A percentile compares a stretch with the other conserved stretches of the same genome.
phyloP scores from a whole-genome alignment of 78 protist species.

The Dictyostelium purpureum region DNA sequence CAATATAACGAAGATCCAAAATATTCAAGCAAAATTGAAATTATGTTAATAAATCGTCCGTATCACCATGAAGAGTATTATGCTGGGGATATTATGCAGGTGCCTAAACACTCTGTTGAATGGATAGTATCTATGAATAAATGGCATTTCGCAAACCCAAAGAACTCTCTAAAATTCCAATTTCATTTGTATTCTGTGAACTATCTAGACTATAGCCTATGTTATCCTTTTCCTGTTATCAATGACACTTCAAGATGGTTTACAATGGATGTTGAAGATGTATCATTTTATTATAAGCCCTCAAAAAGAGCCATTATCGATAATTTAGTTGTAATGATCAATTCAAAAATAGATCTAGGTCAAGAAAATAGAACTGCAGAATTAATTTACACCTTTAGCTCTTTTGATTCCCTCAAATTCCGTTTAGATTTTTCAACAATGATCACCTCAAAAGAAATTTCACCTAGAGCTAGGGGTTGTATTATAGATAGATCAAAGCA shows the following conservation, averaged over 20 bases:
- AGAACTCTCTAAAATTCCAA: background rate
- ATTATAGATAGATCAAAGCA: background rate
- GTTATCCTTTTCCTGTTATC: background rate
- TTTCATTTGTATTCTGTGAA: background rate
- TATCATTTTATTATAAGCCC: background rate
- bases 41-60: background rate
- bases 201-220: background rate
- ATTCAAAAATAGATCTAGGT: background rate
- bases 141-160: background rate
- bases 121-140: background rate
- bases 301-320: background rate
- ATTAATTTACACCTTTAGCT: background rate
- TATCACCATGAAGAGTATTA: background rate
- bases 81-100: background rate
- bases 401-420: background rate
- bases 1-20: background rate
- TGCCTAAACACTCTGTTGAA: background rate
- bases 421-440: background rate
- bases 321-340: background rate
- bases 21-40: background rate
- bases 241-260: background rate
- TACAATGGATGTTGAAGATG: background rate
- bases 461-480: slow-evolving; percentile 7
- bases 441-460: background rate
- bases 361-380: background rate